Evolutionary conservation across 1,284 basidiomycete species (phyloP).

Genomic region (Ustilago tritici): DNA sequence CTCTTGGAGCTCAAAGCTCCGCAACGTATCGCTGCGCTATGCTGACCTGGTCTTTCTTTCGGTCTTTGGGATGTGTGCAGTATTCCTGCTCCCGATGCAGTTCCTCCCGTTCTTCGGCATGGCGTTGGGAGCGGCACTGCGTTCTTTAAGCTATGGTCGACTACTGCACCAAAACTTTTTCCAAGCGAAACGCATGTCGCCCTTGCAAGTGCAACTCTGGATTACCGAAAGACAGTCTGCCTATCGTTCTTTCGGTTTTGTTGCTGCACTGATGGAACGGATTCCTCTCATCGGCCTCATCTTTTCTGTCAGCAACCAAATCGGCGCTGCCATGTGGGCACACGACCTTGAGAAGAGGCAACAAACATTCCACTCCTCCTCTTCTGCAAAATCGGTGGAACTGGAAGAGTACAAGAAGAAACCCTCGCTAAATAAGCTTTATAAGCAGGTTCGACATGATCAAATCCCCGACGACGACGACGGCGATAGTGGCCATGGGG

Average conservation of each 20-base stretch:
- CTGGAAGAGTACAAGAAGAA: conserved; percentile 31
- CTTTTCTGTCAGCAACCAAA: conserved; percentile 66
- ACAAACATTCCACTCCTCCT: conserved; percentile 40
- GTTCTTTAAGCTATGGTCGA: conserved; percentile 53
- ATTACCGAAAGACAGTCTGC: conserved; percentile 62
- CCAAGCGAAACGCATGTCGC: conserved; percentile 65
- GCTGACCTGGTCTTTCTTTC: background rate
- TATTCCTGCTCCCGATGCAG: conserved; percentile 60
- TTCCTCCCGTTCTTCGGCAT: conserved; percentile 65
- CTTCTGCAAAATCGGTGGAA: background rate
- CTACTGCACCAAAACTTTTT: conserved; percentile 58
- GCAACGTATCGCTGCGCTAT: background rate
- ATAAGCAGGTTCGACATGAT: conserved; percentile 32
- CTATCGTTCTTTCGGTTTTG: conserved; percentile 64
- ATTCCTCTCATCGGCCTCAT: conserved; percentile 63
- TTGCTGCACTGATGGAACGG: conserved; percentile 61
- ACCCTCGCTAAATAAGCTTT: conserved; percentile 44
- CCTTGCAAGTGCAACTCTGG: conserved; percentile 63
- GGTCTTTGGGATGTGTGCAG: conserved; percentile 10
- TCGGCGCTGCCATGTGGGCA: conserved; percentile 69
- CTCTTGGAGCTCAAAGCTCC: background rate
- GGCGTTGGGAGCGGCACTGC: conserved; percentile 45
- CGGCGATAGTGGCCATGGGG: background rate
- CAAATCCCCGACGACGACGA: background rate
- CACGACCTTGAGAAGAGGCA: conserved; percentile 69